phyloP scores from a whole-genome alignment of 192 early-diverging fungal species.

The Entomortierella chlamydospora region DNA sequence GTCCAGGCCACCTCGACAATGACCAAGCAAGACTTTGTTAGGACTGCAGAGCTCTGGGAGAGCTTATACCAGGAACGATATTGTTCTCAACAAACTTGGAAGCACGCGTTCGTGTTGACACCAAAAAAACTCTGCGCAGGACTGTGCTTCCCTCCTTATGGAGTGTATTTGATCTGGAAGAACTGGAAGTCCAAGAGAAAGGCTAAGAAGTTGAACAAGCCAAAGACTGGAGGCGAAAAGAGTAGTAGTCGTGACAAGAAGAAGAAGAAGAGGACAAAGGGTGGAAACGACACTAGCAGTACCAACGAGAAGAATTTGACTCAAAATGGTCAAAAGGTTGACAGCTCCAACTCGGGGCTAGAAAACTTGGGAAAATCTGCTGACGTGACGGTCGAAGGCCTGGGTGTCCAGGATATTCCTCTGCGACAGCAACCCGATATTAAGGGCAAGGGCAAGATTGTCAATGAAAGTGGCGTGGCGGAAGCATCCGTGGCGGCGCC shows the following conservation, averaged over 20 bases:
- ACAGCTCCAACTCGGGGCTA: not conserved
- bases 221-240: conserved; percentile 2
- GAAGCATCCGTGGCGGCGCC: not conserved
- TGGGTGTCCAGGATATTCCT: conserved; percentile 1
- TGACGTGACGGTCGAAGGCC: conserved; percentile 19
- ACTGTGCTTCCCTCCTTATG: conserved; percentile 47
- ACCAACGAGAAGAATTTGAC: not conserved
- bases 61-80: conserved; percentile 57
- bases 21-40: conserved; percentile 57
- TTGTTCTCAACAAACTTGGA: conserved; percentile 40
- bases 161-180: conserved; percentile 33
- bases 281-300: no score
- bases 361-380: not conserved
- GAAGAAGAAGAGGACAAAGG: not conserved
- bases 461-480: no score
- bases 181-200: conserved; percentile 30
- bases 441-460: conserved; percentile 31
- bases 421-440: not conserved
- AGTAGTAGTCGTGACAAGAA: not conserved
- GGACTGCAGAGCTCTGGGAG: conserved; percentile 64
- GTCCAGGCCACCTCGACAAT: conserved; percentile 45
- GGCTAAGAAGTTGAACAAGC: conserved; percentile 18
- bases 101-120: conserved; percentile 20
- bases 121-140: conserved; percentile 31
- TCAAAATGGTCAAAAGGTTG: not conserved